Conservation (phyloP, 257 asterid species). For the Nicotiana noctiflora region DNA sequence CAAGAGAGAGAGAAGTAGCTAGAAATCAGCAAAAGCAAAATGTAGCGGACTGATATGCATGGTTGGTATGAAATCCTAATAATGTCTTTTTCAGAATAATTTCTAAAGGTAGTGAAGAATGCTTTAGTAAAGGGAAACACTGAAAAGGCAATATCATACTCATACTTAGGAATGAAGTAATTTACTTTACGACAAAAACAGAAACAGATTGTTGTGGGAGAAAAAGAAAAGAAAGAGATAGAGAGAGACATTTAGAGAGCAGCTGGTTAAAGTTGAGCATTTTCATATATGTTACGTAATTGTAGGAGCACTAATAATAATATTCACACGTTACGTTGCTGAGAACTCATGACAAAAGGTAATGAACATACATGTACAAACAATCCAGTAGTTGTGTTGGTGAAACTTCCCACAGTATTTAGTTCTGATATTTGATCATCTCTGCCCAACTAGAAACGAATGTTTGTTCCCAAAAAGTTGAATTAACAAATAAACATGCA, state of each 20-base stretch:
- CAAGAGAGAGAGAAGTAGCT: background rate
- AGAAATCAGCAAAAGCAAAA: background rate
- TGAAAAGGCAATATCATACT: background rate
- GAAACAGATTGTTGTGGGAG: background rate
- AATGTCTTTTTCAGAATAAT: background rate
- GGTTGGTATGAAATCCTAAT: slow-evolving; percentile 4
- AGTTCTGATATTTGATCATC: background rate
- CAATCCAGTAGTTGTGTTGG: background rate
- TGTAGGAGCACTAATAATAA: background rate
- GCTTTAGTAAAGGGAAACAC: slow-evolving; percentile 5
- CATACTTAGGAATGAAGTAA: background rate
- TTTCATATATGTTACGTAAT: background rate
- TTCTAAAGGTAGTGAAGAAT: slow-evolving; percentile 4
- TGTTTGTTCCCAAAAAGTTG: background rate
- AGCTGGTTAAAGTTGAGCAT: background rate
- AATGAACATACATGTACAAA: background rate
- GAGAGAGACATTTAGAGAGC: background rate
- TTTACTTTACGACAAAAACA: background rate
- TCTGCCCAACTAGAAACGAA: slow-evolving; percentile 2
- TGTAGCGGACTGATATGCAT: background rate
- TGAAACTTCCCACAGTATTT: background rate
- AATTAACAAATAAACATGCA: background rate
- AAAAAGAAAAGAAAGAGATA: background rate
- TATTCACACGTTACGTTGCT: background rate
- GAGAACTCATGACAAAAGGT: background rate